A percentile compares a stretch with the other conserved stretches of the same genome.
phyloP scores from a whole-genome alignment of 148 eudicot genomes.

The Rhododendron vialii region DNA sequence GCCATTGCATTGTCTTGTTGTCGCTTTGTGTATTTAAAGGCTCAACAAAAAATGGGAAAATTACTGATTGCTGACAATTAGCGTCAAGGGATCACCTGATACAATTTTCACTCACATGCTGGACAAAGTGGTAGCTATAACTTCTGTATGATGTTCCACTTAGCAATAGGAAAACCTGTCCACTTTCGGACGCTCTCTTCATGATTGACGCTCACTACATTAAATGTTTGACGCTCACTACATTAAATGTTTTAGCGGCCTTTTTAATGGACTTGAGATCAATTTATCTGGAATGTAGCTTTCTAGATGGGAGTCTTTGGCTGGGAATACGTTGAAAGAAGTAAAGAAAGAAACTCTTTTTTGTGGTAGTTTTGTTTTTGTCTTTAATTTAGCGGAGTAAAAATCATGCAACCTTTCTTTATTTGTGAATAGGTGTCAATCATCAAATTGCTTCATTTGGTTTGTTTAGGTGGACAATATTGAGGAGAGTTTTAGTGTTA shows the following conservation, averaged over 20 bases:
- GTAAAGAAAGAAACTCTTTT: not conserved
- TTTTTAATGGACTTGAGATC: not conserved
- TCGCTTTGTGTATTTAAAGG: not conserved
- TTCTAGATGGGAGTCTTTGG: not conserved
- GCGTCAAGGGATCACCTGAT: not conserved
- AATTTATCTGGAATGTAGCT: not conserved
- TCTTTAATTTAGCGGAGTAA: not conserved
- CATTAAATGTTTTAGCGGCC: not conserved
- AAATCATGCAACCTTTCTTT: not conserved
- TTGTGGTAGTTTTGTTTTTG: not conserved
- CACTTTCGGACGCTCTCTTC: not conserved
- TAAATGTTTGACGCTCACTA: not conserved
- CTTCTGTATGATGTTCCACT: not conserved
- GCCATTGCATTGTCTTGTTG: not conserved
- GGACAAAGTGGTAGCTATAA: not conserved
- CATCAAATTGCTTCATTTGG: not conserved
- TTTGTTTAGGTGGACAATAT: conserved; percentile 42
- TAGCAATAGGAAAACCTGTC: not conserved
- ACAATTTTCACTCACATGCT: not conserved
- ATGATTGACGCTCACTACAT: not conserved
- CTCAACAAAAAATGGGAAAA: not conserved
- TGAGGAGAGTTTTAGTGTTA: conserved; percentile 43
- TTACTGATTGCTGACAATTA: not conserved
- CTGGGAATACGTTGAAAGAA: not conserved
- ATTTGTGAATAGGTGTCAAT: not conserved